These are phyloP conservation scores for Talaromyces sp. DNA, from an alignment of 2,329 filamentous ascomycete species.

Conservation along the genomic window DNA sequence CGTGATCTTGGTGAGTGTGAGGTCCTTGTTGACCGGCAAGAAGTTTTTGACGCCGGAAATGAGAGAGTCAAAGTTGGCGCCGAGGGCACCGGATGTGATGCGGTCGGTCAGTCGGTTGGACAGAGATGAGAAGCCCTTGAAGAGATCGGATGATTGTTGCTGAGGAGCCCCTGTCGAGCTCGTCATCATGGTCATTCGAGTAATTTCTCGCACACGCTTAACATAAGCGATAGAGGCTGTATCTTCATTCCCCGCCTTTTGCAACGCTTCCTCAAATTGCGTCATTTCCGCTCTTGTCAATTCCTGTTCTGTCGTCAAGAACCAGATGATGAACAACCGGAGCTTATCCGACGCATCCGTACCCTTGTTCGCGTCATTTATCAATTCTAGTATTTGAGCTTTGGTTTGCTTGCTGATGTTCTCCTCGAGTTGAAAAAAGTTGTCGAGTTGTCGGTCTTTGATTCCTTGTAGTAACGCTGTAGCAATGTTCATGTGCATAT, in stretches of 20 bases:
- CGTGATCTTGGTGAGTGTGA: conserved; percentile 96
- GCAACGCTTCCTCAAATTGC: conserved; percentile 80
- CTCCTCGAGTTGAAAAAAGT: conserved; percentile 94
- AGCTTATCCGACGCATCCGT: conserved; percentile 85
- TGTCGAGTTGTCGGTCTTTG: conserved; percentile 91
- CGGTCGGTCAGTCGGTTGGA: conserved; percentile 89
- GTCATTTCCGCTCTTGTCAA: conserved; percentile 78
- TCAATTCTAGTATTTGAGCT: conserved; percentile 79
- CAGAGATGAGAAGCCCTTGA: conserved; percentile 89
- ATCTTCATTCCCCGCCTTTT: conserved; percentile 68
- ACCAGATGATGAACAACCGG: conserved; percentile 95
- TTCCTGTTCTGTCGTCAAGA: conserved; percentile 87
- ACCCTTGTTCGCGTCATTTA: conserved; percentile 79
- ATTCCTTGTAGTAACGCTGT: conserved; percentile 78
- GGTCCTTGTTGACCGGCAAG: conserved; percentile 89
- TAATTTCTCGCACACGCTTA: conserved; percentile 87
- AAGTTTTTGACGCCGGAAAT: conserved; percentile 98
- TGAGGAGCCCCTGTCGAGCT: conserved; percentile 71
- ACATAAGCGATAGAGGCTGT: conserved; percentile 79
- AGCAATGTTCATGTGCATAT: conserved; percentile 99
- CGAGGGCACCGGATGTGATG: conserved; percentile 85
- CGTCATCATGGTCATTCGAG: conserved; percentile 96
- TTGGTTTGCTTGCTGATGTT: conserved; percentile 89
- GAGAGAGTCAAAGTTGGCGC: conserved; percentile 86
- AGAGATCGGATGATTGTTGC: conserved; percentile 67